These are phyloP conservation scores for Malus hybrid DNA, from an alignment of 331 rosid genomes.

Conservation along the genomic window DNA sequence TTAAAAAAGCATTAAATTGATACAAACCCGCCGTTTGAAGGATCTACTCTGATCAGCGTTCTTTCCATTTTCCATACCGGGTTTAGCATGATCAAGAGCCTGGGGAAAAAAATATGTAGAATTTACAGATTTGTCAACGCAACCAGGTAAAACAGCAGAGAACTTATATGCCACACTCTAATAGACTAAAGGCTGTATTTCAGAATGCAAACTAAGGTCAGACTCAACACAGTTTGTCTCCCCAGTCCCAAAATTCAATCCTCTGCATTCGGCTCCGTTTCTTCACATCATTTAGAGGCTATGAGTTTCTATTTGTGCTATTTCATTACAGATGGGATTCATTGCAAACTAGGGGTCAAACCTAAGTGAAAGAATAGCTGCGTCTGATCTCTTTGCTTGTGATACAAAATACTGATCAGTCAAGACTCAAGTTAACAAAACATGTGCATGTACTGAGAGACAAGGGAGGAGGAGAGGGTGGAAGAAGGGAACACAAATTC, in stretches of 20 bases:
- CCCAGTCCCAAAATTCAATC: no score
- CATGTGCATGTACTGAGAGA: neutral
- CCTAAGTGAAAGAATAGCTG: neutral
- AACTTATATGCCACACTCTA: no score
- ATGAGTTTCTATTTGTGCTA: no score
- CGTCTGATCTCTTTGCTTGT: neutral
- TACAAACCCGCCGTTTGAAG: slow-evolving; percentile 76
- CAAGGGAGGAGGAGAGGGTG: neutral
- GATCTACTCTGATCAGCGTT: slow-evolving; percentile 44
- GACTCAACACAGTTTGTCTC: no score
- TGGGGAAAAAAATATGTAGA: slow-evolving; percentile 11
- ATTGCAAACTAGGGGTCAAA: neutral
- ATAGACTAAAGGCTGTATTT: no score
- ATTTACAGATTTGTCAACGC: neutral
- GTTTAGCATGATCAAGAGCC: slow-evolving; percentile 90
- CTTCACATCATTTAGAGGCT: no score
- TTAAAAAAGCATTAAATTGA: neutral
- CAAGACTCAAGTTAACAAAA: neutral
- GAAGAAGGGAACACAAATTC: neutral
- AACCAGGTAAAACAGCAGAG: neutral
- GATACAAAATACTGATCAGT: neutral
- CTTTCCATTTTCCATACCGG: slow-evolving; percentile 42
- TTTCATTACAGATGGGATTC: neutral
- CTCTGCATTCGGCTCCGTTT: no score
- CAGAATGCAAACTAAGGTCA: no score